A percentile compares a stretch with the other conserved stretches of the same genome.
Evolutionary conservation across 2,329 filamentous ascomycete genomes (phyloP).

Genomic region (Xylariaceae sp.): DNA sequence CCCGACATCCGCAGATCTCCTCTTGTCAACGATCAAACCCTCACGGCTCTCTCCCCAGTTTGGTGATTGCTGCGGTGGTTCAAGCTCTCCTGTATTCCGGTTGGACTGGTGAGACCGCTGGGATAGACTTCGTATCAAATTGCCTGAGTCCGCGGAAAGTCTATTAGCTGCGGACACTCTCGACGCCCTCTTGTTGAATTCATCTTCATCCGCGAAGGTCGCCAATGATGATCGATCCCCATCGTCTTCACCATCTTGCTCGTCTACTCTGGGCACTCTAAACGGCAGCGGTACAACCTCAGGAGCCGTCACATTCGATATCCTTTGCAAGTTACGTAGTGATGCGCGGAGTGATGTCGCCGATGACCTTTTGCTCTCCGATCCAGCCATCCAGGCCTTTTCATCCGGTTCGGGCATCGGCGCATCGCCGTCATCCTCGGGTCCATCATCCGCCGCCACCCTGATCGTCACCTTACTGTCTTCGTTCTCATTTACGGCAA

Average conservation of each 20-base stretch:
- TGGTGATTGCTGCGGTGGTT: constrained; percentile 18
- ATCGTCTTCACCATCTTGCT: constrained; percentile 43
- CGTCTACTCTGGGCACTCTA: constrained; percentile 49
- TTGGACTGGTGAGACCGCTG: constrained; percentile 37
- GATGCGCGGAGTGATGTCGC: constrained; percentile 31
- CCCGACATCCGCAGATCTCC: constrained; percentile 45
- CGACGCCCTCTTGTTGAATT: constrained; percentile 41
- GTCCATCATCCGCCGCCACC: constrained; percentile 53
- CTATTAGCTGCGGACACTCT: constrained; percentile 46
- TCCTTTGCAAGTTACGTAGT: constrained; percentile 30
- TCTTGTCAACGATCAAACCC: constrained; percentile 44
- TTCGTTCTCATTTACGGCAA: constrained; percentile 45
- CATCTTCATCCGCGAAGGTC: constrained; percentile 66
- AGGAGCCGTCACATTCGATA: constrained; percentile 49
- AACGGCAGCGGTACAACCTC: constrained; percentile 69
- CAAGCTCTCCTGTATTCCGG: constrained; percentile 27
- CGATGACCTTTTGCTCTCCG: constrained; percentile 37
- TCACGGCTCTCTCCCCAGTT: constrained; percentile 47
- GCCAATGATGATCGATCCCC: constrained; percentile 68
- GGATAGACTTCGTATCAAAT: constrained; percentile 49
- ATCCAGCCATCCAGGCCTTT: constrained; percentile 37
- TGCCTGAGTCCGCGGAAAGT: constrained; percentile 51
- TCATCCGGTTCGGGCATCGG: constrained; percentile 35
- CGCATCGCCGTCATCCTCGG: constrained; percentile 30
- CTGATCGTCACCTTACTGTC: constrained; percentile 55